Conservation (phyloP, 1,284 basidiomycete species). For the Takashimella koratensis region DNA sequence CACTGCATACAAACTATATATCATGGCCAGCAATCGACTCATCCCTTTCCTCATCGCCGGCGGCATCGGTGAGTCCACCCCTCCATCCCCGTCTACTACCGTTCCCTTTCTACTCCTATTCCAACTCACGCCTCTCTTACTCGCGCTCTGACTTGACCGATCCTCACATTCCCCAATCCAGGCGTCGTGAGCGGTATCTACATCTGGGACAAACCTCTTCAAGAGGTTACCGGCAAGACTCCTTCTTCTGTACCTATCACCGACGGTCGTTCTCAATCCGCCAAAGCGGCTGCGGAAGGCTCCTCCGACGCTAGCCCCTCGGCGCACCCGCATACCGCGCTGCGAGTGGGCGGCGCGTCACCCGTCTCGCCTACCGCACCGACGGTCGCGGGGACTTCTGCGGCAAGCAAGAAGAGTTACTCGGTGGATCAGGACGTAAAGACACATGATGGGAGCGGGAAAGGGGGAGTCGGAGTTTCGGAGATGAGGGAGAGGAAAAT, state of each 20-base stretch:
- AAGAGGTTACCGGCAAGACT: constrained; percentile 27
- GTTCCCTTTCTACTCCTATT: neutral
- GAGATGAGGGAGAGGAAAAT: constrained; percentile 45
- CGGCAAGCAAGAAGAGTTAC: constrained; percentile 12
- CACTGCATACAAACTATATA: neutral
- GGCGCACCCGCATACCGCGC: too few relatives aligned
- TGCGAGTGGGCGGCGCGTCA: constrained; percentile 18
- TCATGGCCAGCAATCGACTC: constrained; percentile 19
- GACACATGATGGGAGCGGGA: constrained; percentile 29
- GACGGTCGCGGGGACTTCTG: constrained; percentile 33
- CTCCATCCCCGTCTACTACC: neutral
- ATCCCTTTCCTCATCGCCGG: constrained; percentile 25
- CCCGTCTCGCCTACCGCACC: neutral
- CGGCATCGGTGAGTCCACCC: constrained; percentile 26
- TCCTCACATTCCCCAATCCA: constrained; percentile 2
- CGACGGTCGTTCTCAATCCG: too few relatives aligned
- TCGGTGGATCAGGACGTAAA: constrained; percentile 34
- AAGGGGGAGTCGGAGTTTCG: constrained; percentile 36
- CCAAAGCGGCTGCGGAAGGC: too few relatives aligned
- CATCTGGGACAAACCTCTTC: constrained; percentile 33
- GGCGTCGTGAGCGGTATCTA: constrained; percentile 35
- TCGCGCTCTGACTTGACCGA: too few relatives aligned
- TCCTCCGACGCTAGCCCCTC: too few relatives aligned
- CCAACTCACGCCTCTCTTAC: too few relatives aligned
- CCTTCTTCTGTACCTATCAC: constrained; percentile 11